phyloP scores from a whole-genome alignment of 2,329 filamentous ascomycete species.

The Elsinoe fawcettii region DNA sequence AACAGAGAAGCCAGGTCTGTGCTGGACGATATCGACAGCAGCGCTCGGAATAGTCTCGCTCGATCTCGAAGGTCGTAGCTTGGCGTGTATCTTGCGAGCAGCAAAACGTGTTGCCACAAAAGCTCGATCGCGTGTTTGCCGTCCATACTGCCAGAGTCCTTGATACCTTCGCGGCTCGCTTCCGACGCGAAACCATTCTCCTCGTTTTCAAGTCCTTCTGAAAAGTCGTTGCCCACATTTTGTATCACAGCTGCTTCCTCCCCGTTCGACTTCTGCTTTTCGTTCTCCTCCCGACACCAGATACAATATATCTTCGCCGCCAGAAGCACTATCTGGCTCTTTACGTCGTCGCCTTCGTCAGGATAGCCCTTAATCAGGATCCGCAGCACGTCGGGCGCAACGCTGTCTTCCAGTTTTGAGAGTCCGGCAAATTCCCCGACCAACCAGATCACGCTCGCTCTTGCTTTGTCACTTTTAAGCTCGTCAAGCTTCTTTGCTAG shows the following conservation, averaged over 20 bases:
- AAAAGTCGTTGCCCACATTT: constrained; percentile 23
- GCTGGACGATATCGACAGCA: constrained; percentile 65
- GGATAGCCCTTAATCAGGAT: constrained; percentile 80
- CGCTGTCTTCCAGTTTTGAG: constrained; percentile 67
- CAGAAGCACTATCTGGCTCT: constrained; percentile 83
- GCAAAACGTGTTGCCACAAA: constrained; percentile 76
- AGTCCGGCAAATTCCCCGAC: constrained; percentile 86
- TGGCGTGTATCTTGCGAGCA: constrained; percentile 83
- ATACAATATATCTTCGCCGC: constrained; percentile 97
- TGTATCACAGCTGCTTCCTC: constrained; percentile 17
- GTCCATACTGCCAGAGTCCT: constrained; percentile 30
- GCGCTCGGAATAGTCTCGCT: constrained; percentile 75
- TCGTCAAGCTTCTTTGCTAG: constrained; percentile 87
- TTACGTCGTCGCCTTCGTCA: constrained; percentile 75
- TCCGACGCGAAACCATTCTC: constrained; percentile 21
- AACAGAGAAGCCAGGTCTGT: constrained; percentile 83
- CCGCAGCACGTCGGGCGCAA: constrained; percentile 84
- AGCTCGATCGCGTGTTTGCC: constrained; percentile 58
- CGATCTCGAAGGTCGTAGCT: constrained; percentile 94
- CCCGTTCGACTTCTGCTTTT: constrained; percentile 28
- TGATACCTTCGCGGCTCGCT: background rate
- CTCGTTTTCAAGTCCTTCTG: constrained; percentile 19
- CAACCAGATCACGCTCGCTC: constrained; percentile 94
- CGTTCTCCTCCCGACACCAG: constrained; percentile 59
- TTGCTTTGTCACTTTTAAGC: constrained; percentile 75